Evolutionary conservation across 2,329 filamentous ascomycete genomes (phyloP).

Genomic region (Xylaria sp.): DNA sequence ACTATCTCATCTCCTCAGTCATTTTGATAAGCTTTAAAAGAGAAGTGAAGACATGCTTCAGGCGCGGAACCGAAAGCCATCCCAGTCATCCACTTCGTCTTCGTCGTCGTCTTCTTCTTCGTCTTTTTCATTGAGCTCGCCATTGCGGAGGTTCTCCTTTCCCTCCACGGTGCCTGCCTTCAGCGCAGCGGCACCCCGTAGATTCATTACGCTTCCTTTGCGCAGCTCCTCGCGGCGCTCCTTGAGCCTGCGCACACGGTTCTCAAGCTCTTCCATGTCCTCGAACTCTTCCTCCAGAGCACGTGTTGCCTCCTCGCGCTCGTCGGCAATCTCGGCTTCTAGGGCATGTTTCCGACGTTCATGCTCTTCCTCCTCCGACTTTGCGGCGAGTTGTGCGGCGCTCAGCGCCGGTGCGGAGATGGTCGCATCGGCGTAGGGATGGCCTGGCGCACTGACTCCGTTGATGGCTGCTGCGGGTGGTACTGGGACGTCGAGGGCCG

Average conservation of each 20-base stretch:
- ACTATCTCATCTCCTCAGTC: background rate
- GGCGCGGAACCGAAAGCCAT: constrained; percentile 60
- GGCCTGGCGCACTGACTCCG: constrained; percentile 32
- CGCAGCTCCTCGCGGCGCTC: constrained; percentile 73
- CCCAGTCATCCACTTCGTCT: constrained; percentile 62
- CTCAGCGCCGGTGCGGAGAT: constrained; percentile 74
- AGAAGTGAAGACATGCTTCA: constrained; percentile 11
- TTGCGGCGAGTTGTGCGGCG: constrained; percentile 64
- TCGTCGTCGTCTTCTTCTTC: constrained; percentile 56
- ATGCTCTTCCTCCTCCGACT: constrained; percentile 56
- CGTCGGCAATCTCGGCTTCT: constrained; percentile 65
- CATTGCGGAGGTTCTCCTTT: constrained; percentile 35
- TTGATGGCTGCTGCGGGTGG: background rate
- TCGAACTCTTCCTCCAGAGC: constrained; percentile 80
- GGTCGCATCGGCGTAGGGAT: constrained; percentile 54
- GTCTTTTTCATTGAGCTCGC: constrained; percentile 48
- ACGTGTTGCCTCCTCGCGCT: constrained; percentile 76
- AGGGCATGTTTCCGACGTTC: constrained; percentile 57
- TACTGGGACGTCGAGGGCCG: constrained; percentile 44
- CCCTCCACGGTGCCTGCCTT: constrained; percentile 38
- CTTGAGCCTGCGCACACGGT: constrained; percentile 70
- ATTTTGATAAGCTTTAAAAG: background rate
- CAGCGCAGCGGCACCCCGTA: constrained; percentile 33
- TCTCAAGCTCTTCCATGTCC: constrained; percentile 81
- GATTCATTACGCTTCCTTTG: constrained; percentile 38